Conservation (phyloP, 2,329 filamentous ascomycete genomes). For the Cercospora janseana region DNA sequence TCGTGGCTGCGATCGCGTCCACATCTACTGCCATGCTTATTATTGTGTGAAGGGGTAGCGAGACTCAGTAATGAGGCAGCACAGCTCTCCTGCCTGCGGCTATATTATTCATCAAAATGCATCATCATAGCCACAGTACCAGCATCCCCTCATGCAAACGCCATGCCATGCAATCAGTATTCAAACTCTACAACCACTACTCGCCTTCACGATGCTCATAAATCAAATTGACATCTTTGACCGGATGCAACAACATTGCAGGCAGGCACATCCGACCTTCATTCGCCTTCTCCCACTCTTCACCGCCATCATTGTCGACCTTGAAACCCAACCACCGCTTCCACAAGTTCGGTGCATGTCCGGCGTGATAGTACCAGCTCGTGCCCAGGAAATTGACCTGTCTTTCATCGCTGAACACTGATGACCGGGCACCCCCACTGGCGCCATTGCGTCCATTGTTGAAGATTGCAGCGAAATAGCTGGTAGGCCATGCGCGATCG, state of each 20-base stretch:
- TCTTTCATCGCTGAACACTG: constrained; percentile 51
- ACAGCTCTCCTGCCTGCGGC: too few species aligned
- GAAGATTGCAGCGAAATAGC: constrained; percentile 55
- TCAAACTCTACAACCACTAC: background rate
- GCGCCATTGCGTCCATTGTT: constrained; percentile 56
- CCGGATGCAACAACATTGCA: constrained; percentile 50
- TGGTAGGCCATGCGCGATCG: constrained; percentile 55
- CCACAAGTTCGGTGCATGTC: constrained; percentile 55
- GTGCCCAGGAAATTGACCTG: constrained; percentile 55
- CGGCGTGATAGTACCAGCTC: constrained; percentile 56
- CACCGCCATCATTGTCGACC: constrained; percentile 52
- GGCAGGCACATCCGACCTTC: constrained; percentile 53
- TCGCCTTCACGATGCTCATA: constrained; percentile 41
- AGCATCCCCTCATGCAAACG: background rate
- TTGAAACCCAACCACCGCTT: constrained; percentile 56
- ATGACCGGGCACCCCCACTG: constrained; percentile 48
- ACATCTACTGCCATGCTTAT: too few species aligned
- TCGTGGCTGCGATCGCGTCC: too few species aligned
- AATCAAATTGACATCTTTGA: constrained; percentile 52
- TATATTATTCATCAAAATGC: too few species aligned
- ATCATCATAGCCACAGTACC: too few species aligned
- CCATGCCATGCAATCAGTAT: background rate
- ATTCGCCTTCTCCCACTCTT: constrained; percentile 43
- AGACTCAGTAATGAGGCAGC: too few species aligned
- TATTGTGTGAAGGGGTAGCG: too few species aligned